These are phyloP conservation scores for Fusarium hainanense DNA, from an alignment of 2,329 filamentous ascomycete species.

Conservation along the genomic window DNA sequence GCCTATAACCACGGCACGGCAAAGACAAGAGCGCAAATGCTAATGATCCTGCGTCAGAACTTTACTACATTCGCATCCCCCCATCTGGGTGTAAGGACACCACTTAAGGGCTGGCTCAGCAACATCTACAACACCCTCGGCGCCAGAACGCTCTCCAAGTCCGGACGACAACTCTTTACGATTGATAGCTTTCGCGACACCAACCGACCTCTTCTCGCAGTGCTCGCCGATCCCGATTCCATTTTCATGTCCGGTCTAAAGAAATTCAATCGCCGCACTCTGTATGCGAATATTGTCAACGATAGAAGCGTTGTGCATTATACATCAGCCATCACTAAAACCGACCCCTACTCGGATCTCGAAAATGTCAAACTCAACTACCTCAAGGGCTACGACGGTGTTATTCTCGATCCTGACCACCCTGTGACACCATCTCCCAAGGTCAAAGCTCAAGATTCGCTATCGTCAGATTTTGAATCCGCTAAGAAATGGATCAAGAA, in stretches of 20 bases:
- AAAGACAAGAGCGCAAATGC: background rate
- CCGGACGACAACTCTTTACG: conserved; percentile 86
- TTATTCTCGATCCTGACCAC: conserved; percentile 76
- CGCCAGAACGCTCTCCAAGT: conserved; percentile 81
- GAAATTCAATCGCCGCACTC: conserved; percentile 77
- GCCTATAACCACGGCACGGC: background rate
- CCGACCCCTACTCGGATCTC: conserved; percentile 79
- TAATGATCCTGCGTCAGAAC: conserved; percentile 65
- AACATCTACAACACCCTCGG: conserved; percentile 86
- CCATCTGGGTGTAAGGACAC: conserved; percentile 80
- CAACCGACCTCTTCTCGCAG: conserved; percentile 79
- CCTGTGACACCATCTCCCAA: conserved; percentile 66
- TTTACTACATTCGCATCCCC: conserved; percentile 93
- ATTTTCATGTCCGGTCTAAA: conserved; percentile 86
- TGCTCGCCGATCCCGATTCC: conserved; percentile 84
- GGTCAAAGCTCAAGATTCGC: conserved; percentile 40
- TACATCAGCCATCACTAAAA: conserved; percentile 81
- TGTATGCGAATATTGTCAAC: conserved; percentile 90
- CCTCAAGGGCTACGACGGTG: conserved; percentile 76
- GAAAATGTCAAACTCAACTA: conserved; percentile 78
- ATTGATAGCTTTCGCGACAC: conserved; percentile 89
- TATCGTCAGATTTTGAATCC: conserved; percentile 50
- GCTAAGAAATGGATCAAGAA: conserved; percentile 57
- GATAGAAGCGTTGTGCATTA: conserved; percentile 86
- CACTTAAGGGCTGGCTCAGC: conserved; percentile 72